Base-by-base conservation (phyloP, 169 alveolate species). In the Cryptosporidium bovis region DNA sequence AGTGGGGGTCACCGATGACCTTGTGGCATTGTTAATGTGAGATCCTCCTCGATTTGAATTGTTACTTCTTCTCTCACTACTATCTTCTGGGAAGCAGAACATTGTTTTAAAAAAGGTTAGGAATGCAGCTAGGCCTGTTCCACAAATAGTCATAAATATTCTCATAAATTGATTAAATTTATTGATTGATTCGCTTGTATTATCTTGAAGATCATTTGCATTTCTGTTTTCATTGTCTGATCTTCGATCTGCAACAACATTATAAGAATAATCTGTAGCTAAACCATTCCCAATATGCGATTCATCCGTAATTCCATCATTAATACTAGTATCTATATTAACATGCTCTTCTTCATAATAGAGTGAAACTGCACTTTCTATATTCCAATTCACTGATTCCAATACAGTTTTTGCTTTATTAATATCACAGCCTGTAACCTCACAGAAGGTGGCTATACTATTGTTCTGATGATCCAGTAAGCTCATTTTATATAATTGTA, bases 371-470 rank as follows among this genome's bases (percentile, higher is more conserved):
- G 85, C 85, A 24, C 55, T 62, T 53, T 77, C 85, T 29, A 77
- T 13, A 60, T 77, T 55, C 85, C 85, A 77, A 34, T 77, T 77
- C 6, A 62, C 55, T n/a, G 85, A 77, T 20, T 77, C 85, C 71
- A 77, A 62, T n/a, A 77, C 46, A 1, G 69, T 44, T n/a, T 62
- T 60, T 18, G 66, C 69, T 3, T 50, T 56, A 31, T 56, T 10
- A 31, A 48, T 27, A 34, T 77, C 71, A 60, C 85, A 40, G 12
- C 66, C 62, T 20, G 85, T 77, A 18, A 77, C 40, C 34, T 77
- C 85, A 27, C 85, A 77, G 44, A 77, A 77, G 20, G 48, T 55
- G 7, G 29, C 53, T 51, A 77, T 31, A 18, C 31, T 24, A 8
- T 62, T 24, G 0, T 51, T 62, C 33, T 58, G 40, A 16, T 55